Evolutionary conservation across 345 rosid genomes (phyloP), one percentile per base, ranked within the genome.

Genomic region (Clarkia xantiana): DNA sequence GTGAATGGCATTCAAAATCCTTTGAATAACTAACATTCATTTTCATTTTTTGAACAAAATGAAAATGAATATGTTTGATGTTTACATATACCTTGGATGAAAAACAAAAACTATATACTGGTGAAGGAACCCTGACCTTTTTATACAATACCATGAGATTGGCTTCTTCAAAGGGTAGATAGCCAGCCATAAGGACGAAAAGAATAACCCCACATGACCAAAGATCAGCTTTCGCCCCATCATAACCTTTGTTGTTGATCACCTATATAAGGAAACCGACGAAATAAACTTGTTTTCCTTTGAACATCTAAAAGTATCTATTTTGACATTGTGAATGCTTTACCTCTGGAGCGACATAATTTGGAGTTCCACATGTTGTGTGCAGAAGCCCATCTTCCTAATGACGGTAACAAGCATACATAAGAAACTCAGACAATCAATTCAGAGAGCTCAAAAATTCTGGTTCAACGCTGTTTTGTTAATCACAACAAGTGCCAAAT

Each of bases 151-250:
- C 75, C 69, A 73, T 71, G 40, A 91, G 79, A 55, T 87, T 87
- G 55, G 96, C 67, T 49, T 91, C 98, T 67, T 86, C 98, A 45
- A 91, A 91, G 52, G 98, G 98, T 68, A 84, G 68, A 71, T 69
- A 91, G 29, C 98, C 98, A 67, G 96, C 98, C 98, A 91, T 91
- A 57, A 91, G 62, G 59, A 91, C 96, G 67, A 67, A 93, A 43
- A 91, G 96, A 63, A 91, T 91, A 57, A 91, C 98, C 54, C 98
- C 98, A 39, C 98, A 91, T 12, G 98, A 91, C 98, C 98, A 91
- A 39, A 87, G 66, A 67, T 91, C 98, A 44, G 98, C 98, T 76
- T 78, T 84, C 2, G 94, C 94, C 61, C 94, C 98, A 75, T 91
- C 86, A 45, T 91, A 91, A 38, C 98, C 98, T 68, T 91, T 91